These are phyloP conservation scores for Jatropha multifida DNA, from an alignment of 441 rosid species.

Conservation along the genomic window DNA sequence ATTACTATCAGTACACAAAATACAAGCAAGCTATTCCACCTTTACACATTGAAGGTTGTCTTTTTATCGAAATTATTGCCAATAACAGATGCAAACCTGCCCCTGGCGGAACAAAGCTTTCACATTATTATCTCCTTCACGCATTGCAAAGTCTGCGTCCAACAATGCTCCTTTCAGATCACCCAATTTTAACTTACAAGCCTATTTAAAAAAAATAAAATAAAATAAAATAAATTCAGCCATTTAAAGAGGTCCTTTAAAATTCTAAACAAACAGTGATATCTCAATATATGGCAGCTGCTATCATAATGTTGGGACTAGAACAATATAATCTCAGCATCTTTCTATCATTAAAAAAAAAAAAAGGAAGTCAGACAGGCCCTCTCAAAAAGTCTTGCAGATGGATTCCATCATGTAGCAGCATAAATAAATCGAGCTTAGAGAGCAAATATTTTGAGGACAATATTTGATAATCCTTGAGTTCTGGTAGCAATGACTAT, in stretches of 20 bases:
- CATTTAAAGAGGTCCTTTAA: neutral
- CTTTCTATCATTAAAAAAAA: neutral
- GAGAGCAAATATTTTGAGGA: too few species aligned
- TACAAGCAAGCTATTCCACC: neutral
- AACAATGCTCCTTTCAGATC: slow-evolving; percentile 86
- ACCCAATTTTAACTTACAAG: slow-evolving; percentile 77
- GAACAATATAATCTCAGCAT: neutral
- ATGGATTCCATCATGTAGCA: neutral
- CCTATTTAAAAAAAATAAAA: slow-evolving; percentile 42
- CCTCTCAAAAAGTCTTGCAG: neutral
- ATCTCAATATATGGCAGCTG: neutral
- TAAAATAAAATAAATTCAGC: neutral
- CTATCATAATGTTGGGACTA: neutral
- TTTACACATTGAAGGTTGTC: too few species aligned
- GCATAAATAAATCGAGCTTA: too few species aligned
- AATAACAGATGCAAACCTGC: slow-evolving; percentile 50
- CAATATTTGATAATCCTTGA: neutral
- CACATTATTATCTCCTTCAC: slow-evolving; percentile 80
- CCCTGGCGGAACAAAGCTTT: slow-evolving; percentile 97
- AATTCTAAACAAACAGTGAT: neutral
- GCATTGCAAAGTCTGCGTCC: slow-evolving; percentile 87
- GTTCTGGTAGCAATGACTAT: neutral
- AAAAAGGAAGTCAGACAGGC: too few species aligned
- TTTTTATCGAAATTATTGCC: slow-evolving; percentile 15
- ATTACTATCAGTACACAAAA: neutral